Base-by-base conservation (phyloP, 2,329 filamentous ascomycete genomes). In the Tolypocladium album region DNA sequence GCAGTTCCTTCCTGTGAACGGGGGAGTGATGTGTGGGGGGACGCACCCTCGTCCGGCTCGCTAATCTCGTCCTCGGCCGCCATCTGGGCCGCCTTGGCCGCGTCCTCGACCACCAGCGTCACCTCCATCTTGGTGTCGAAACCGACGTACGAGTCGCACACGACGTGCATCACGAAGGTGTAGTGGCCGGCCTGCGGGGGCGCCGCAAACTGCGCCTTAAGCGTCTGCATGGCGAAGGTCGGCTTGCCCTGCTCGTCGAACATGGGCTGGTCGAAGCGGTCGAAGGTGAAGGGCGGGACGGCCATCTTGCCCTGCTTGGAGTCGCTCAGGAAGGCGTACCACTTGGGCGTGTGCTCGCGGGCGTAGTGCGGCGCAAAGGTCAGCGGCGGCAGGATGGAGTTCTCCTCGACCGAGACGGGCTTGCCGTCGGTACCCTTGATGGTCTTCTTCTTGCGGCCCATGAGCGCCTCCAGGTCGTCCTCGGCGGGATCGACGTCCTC, bases 121-220 rank as follows among this genome's bases (percentile, higher is more conserved):
- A 96, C 90, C 70, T 97, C 91, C 80, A 90, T 85, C 81, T 92
- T 94, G 57, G 88, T 89, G 72, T 99, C 95, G 66, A 97, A 91
- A 55, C 94, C 94, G 55, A 99, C 81, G 68, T 99, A 99, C 70
- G 90, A 92, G 75, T 99, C 94, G 70, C 92, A 97, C 59, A 97
- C 81, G 64, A 97, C 79, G 74, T 97, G 88, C 86, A 97, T 89
- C 62, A 92, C 88, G 71, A 99, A 99, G 1, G 89, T 92, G 77
- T 96, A 99, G 73, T 92, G 88, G 55, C 93, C 94, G 6, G 90
- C 84, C 71, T 96, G 90, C 31, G 93, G 92, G 52, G 94, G 94
- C 1, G 94, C 93, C 65, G 93, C 90, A 74, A 99, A 99, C 73
- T 97, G 91, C 73, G 95, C 93, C 81, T 96, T 97, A 69, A 97